Evolutionary conservation across 805 yeast species (phyloP), one percentile per base, ranked within the genome.

Genomic region (Candida koratica): DNA sequence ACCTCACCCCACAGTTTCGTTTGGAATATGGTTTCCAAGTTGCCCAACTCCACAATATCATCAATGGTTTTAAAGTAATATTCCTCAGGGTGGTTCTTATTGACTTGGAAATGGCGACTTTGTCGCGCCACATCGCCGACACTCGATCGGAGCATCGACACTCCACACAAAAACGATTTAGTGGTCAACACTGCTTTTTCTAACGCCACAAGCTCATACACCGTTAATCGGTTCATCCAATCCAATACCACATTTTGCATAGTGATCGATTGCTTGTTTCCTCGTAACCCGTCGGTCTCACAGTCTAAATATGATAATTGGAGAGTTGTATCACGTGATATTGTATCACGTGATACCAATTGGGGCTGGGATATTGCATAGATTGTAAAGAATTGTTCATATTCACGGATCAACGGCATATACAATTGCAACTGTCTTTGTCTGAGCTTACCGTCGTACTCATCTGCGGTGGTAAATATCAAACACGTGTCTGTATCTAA

Each of bases 1-100:
- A 90, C 97, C 60, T 90, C 97, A 20, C 98, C 98, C 98, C 98
- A 93, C 52, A 80, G 74, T 15, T 77, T 79, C 23, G 95, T 84
- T 61, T 93, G 99, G 60, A 75, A 76, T 22, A 81, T 78, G 10
- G 81, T 80, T 54, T 93, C 99, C 49, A 93, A 67, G 38, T 83
- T 80, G 7, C 88, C 88, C 39, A 83, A 74, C 49, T 77, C 77
- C 1, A 89, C 82, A 25, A 90, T 71, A 43, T 86, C 84, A 36
- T 82, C 88, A 12, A 84, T 61, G 2, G 77, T 45, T 35, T 73
- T 58, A 36, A 63, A 58, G 47, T 50, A 52, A 47, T 49, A 53
- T 44, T 53, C 52, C 47, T 53, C 59, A 11, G 12, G 6, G 2
- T 52, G 57, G 3, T 47, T 47, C 39, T 60, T 64, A 48, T 64